Conservation (phyloP, 768 basidiomycete genomes). For the Pleurotus cornucopiae region DNA sequence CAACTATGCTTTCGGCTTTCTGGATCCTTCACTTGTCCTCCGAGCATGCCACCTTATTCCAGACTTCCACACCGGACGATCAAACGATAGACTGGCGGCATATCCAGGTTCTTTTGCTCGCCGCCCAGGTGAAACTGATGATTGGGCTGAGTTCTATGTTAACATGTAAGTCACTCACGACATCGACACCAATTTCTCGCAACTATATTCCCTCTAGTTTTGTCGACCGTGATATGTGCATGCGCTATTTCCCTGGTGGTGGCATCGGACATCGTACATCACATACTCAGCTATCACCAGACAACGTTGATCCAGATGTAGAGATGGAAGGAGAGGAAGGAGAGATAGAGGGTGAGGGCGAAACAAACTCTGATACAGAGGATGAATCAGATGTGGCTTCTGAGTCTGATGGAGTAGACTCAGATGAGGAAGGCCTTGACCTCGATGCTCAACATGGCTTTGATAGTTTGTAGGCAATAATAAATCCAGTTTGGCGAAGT, state of each 20-base stretch:
- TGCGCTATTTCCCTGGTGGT: conserved; percentile 22
- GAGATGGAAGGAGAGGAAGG: no score
- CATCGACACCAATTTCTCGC: neutral
- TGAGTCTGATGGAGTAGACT: no score
- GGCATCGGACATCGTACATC: conserved; percentile 24
- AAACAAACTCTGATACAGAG: no score
- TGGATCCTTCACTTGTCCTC: conserved; percentile 38
- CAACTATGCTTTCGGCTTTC: conserved; percentile 36
- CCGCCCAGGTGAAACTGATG: conserved; percentile 12
- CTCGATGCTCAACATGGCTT: no score
- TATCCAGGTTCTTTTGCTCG: neutral
- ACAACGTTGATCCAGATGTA: no score
- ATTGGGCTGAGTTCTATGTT: conserved; percentile 30
- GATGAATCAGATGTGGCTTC: no score
- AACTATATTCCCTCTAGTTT: conserved; percentile 18
- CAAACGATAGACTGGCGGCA: conserved; percentile 11
- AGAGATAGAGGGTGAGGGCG: no score
- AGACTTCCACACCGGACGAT: conserved; percentile 21
- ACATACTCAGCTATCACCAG: neutral
- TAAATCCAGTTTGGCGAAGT: no score
- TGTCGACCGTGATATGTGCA: conserved; percentile 29
- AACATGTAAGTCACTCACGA: conserved; percentile 23
- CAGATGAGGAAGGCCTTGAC: no score
- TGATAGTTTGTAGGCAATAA: no score
- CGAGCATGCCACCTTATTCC: conserved; percentile 39